Evolutionary conservation across 1,284 basidiomycete genomes (phyloP).

Genomic region (Wolfiporia cocos): DNA sequence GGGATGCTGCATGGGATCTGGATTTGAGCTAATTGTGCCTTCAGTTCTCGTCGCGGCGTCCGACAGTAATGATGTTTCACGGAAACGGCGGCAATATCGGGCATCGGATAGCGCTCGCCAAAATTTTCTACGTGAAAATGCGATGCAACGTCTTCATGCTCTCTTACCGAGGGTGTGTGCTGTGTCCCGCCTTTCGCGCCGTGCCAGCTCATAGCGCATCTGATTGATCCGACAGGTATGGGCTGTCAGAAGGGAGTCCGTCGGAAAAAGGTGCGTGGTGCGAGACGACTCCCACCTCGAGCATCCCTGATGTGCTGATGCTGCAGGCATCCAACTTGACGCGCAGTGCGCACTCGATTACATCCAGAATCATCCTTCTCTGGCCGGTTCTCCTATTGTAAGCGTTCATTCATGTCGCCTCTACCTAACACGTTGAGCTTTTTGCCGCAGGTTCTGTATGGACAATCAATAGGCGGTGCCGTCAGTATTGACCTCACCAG

Average conservation of each 20-base stretch:
- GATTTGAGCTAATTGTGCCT: neutral
- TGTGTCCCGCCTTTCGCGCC: neutral
- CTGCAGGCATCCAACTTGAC: slow-evolving; percentile 71
- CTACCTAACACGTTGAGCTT: too few species aligned
- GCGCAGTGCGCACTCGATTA: slow-evolving; percentile 80
- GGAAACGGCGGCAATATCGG: slow-evolving; percentile 83
- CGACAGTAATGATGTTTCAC: slow-evolving; percentile 88
- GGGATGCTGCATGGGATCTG: too few species aligned
- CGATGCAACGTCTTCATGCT: slow-evolving; percentile 88
- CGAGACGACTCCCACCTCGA: slow-evolving; percentile 5
- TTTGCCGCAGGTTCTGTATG: slow-evolving; percentile 80
- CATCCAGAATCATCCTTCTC: slow-evolving; percentile 59
- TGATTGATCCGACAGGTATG: slow-evolving; percentile 51
- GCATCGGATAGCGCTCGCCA: slow-evolving; percentile 87
- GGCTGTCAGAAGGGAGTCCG: slow-evolving; percentile 75
- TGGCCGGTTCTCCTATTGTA: slow-evolving; percentile 68
- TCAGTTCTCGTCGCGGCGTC: slow-evolving; percentile 58
- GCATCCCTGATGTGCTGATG: slow-evolving; percentile 7
- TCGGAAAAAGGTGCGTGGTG: slow-evolving; percentile 67
- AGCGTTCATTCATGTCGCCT: too few species aligned
- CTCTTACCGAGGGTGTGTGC: slow-evolving; percentile 74
- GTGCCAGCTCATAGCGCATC: neutral
- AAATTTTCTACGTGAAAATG: slow-evolving; percentile 80
- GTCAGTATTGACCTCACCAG: slow-evolving; percentile 87
- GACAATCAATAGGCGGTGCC: slow-evolving; percentile 96